phyloP scores from a whole-genome alignment of 75 land plant genomes.

The Larix kaempferi region DNA sequence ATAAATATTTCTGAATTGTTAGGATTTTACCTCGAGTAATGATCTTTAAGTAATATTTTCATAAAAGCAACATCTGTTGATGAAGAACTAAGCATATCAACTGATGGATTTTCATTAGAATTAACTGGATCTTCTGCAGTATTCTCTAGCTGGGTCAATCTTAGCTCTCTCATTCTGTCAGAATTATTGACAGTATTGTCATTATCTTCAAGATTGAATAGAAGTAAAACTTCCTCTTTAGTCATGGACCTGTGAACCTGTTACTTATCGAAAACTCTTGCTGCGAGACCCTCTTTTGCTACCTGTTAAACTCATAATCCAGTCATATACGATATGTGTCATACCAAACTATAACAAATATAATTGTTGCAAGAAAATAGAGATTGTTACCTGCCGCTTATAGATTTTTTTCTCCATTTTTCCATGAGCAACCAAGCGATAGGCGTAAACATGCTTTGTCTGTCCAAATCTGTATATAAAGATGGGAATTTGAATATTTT shows the following conservation, averaged over 20 bases:
- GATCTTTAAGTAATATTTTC: not conserved
- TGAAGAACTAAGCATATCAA: not conserved
- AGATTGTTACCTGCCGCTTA: too few relatives aligned
- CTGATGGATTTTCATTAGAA: not conserved
- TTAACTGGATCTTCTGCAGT: not conserved
- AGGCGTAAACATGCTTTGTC: slow-evolving; percentile 85
- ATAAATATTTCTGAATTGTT: too few relatives aligned
- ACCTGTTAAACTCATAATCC: too few relatives aligned
- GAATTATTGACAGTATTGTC: slow-evolving; percentile 24
- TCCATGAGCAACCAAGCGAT: slow-evolving; percentile 88
- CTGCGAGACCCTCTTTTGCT: slow-evolving; percentile 93
- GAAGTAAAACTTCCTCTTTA: slow-evolving; percentile 78
- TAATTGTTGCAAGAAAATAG: too few relatives aligned
- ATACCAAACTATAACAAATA: too few relatives aligned
- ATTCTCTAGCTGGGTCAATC: not conserved
- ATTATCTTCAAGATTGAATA: slow-evolving; percentile 87
- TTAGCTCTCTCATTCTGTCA: slow-evolving; percentile 15
- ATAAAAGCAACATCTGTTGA: not conserved
- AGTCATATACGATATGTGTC: too few relatives aligned
- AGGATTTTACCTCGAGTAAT: slow-evolving; percentile 42
- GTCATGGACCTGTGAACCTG: slow-evolving; percentile 78
- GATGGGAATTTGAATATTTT: slow-evolving; percentile 89
- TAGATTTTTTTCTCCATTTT: slow-evolving; percentile 99
- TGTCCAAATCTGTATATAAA: slow-evolving; percentile 98
- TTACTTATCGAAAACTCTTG: slow-evolving; percentile 89